Evolutionary conservation across 2,329 filamentous ascomycete genomes (phyloP), one percentile per base, ranked within the genome.

Genomic region (Fusarium sp.): DNA sequence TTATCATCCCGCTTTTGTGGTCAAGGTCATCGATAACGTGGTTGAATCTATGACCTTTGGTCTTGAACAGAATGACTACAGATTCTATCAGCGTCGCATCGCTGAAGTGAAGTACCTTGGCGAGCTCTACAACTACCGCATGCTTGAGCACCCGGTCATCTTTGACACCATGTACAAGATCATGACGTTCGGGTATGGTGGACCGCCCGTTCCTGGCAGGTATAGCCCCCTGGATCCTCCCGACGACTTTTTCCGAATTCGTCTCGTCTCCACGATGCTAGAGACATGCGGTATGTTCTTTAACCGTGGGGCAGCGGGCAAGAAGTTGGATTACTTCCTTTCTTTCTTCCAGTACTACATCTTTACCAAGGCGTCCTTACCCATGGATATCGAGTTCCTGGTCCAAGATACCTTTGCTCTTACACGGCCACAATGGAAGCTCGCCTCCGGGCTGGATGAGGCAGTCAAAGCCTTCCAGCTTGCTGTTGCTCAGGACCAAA

Each of bases 261-360:
- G 96, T 13, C 85, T 99, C 38, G 91, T 97, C 30, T 92, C 94
- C 70, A 97, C 92, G 16, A 85, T 99, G 51, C 86, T 99, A 7
- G 97, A 99, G 80, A 98, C 94, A 1, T 98, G 95, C 72, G 96
- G 97, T 58, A 91, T 97, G 80, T 99, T 95, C 82, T 99, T 98
- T 75, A 96, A 96, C 79, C 92, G 95, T 74, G 96, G 97, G 10
- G 90, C 92, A 45, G 93, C 94, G 3, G 97, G 94, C 80, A 98
- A 98, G 85, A 99, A 98, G 82, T 87, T 99, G 12, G 96, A 99
- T 77, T 98, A 97, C 80, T 99, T 98, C 81, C 84, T 99, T 65
- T 95, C 92, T 0, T 98, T 98, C 81, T 94, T 99, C 75, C 94
- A 97, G 87, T 98, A 98, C 80, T 99, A 99, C 80, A 91, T 98